Conservation (phyloP, 23 red algal species). For the Pyropia haitanensis region DNA sequence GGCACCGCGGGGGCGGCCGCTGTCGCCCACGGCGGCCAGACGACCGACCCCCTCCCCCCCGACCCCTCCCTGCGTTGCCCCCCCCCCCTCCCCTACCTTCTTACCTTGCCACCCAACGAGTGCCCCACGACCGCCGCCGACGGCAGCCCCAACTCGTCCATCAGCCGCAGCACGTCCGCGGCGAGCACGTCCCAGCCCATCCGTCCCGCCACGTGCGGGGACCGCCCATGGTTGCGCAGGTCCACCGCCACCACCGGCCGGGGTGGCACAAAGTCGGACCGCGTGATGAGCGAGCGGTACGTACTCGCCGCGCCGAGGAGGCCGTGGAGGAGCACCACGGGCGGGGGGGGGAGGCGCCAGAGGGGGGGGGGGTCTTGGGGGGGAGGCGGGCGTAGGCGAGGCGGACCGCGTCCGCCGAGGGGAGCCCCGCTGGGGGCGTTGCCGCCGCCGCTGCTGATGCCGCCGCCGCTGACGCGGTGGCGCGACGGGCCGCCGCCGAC, state of each 20-base stretch:
- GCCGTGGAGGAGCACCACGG: slow-evolving; percentile 81
- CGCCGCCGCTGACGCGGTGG: too few relatives aligned
- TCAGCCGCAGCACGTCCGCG: slow-evolving; percentile 39
- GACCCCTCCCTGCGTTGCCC: not conserved
- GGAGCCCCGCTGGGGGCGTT: too few relatives aligned
- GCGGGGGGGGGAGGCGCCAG: slow-evolving; percentile 12
- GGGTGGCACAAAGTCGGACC: slow-evolving; percentile 65
- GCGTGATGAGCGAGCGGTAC: slow-evolving; percentile 63
- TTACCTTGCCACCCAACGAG: slow-evolving; percentile 71
- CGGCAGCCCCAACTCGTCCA: slow-evolving; percentile 18
- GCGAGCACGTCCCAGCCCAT: slow-evolving; percentile 72
- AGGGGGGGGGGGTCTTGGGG: not conserved
- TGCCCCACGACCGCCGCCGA: slow-evolving; percentile 53
- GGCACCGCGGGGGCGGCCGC: not conserved
- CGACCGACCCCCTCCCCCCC: not conserved
- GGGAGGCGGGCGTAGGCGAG: not conserved
- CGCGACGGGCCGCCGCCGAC: too few relatives aligned
- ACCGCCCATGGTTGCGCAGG: slow-evolving; percentile 77
- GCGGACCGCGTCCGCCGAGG: too few relatives aligned
- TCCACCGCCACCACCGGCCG: slow-evolving; percentile 37
- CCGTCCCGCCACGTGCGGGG: slow-evolving; percentile 26
- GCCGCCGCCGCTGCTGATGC: too few relatives aligned
- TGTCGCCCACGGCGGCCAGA: not conserved
- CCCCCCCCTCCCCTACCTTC: not conserved
- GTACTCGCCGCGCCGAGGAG: slow-evolving; percentile 66